Evolutionary conservation across 2,329 filamentous ascomycete genomes (phyloP).

Genomic region (Fusarium staphyleae): DNA sequence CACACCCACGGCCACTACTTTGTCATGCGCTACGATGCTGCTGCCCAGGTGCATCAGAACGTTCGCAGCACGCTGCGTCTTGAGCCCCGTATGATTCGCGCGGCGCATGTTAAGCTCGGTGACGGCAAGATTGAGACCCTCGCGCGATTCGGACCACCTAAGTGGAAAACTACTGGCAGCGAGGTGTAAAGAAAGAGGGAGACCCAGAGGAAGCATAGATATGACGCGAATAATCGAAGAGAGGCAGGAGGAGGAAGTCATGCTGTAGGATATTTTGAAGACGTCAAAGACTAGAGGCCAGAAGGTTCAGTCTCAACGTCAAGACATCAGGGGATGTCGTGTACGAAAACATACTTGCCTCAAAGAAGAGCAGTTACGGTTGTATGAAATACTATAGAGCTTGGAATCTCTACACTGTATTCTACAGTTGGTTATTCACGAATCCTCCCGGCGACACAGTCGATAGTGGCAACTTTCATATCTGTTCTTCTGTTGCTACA

Average conservation of each 20-base stretch:
- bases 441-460: neutral
- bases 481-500: conserved; percentile 30
- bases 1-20: conserved; percentile 95
- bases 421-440: neutral
- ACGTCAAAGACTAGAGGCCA: conserved; percentile 3
- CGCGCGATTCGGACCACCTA: conserved; percentile 56
- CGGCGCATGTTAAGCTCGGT: conserved; percentile 86
- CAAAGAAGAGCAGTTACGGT: conserved; percentile 30
- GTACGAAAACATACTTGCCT: conserved; percentile 39
- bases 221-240: neutral
- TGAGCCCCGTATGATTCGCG: conserved; percentile 90
- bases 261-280: conserved; percentile 35
- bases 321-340: conserved; percentile 37
- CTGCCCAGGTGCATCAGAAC: conserved; percentile 73
- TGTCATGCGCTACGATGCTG: conserved; percentile 93
- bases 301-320: conserved; percentile 8
- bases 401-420: conserved; percentile 28
- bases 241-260: neutral
- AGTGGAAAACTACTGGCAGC: conserved; percentile 54
- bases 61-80: conserved; percentile 78
- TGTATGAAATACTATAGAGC: conserved; percentile 40
- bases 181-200: conserved; percentile 39
- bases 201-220: conserved; percentile 4
- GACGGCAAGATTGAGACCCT: conserved; percentile 62
- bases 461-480: conserved; percentile 5